These are phyloP conservation scores for Pythium dissotocum DNA, from an alignment of 352 stramenopile genomes.

Conservation along the genomic window DNA sequence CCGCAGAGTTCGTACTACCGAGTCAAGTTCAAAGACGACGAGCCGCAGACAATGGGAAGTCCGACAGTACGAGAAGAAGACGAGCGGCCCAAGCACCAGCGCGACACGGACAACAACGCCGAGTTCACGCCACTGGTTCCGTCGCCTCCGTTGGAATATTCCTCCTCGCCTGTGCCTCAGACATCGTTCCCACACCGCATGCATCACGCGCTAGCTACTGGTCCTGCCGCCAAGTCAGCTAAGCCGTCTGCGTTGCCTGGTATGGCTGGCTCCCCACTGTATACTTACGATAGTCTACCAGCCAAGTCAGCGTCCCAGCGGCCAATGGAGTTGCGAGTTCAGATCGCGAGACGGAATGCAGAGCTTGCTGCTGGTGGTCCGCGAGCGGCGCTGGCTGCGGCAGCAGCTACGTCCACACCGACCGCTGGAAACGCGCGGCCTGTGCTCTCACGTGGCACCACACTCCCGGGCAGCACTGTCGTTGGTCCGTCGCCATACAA, in stretches of 20 bases:
- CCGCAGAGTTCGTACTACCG: constrained; percentile 27
- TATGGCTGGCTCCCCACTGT: constrained; percentile 4
- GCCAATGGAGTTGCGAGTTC: constrained; percentile 62
- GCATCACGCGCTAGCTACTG: constrained; percentile 15
- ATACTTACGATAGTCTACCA: not conserved
- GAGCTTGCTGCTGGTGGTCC: constrained; percentile 19
- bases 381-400: not conserved
- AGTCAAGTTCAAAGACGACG: constrained; percentile 28
- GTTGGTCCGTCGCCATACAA: not conserved
- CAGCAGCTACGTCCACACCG: constrained; percentile 9
- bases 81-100: not conserved
- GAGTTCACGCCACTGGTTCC: not conserved
- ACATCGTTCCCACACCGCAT: constrained; percentile 15
- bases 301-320: not conserved
- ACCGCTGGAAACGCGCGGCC: constrained; percentile 7
- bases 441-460: constrained; percentile 17
- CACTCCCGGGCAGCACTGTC: constrained; percentile 6
- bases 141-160: constrained; percentile 37
- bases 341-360: constrained; percentile 81
- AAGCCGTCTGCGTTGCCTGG: constrained; percentile 9
- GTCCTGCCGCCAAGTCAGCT: not conserved
- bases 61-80: constrained; percentile 1
- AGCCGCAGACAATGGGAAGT: constrained; percentile 10
- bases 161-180: constrained; percentile 32
- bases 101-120: not conserved